These are phyloP conservation scores for Ascomycota sp. DNA, from an alignment of 2,329 filamentous ascomycete species.

Conservation along the genomic window DNA sequence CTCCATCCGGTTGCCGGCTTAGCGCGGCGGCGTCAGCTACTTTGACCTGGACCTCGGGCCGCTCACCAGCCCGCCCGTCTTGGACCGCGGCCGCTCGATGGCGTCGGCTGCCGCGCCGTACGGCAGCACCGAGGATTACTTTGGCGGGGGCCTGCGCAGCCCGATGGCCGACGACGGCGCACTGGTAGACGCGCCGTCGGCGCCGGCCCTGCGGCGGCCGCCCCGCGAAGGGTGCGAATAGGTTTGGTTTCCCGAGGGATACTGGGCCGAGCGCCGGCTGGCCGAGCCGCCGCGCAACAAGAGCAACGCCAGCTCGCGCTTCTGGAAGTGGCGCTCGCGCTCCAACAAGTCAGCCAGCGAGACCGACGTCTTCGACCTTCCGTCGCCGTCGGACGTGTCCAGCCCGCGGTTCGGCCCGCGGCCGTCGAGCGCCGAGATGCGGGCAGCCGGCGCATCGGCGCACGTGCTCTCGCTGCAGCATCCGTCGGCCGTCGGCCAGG, in stretches of 20 bases:
- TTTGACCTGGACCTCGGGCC: conserved; percentile 10
- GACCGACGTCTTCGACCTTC: conserved; percentile 7
- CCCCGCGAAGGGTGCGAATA: conserved; percentile 34
- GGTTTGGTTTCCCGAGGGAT: conserved; percentile 43
- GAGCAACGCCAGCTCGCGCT: conserved; percentile 13
- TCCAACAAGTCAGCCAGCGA: conserved; percentile 18
- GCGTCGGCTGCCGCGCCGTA: conserved; percentile 1
- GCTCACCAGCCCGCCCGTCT: conserved; percentile 3
- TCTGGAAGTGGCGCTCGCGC: conserved; percentile 20
- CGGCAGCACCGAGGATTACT: too few relatives aligned
- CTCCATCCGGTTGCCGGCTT: too few relatives aligned
- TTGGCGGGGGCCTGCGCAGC: too few relatives aligned
- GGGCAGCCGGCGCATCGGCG: conserved; percentile 3
- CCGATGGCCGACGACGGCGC: conserved; percentile 2
- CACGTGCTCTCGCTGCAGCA: conserved; percentile 23
- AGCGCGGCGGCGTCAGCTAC: conserved; percentile 11
- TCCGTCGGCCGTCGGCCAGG: conserved; percentile 4
- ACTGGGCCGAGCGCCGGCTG: conserved; percentile 38
- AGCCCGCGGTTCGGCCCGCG: too few relatives aligned
- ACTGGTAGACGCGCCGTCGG: background rate
- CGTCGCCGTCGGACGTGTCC: conserved; percentile 6
- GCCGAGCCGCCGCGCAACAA: conserved; percentile 4
- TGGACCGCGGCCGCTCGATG: conserved; percentile 4
- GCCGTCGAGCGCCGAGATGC: too few relatives aligned
- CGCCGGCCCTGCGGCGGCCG: conserved; percentile 25